A percentile compares a stretch with the other conserved stretches of the same genome.
Conservation (phyloP, 768 basidiomycete species). For the Phaeotremella fagi region DNA sequence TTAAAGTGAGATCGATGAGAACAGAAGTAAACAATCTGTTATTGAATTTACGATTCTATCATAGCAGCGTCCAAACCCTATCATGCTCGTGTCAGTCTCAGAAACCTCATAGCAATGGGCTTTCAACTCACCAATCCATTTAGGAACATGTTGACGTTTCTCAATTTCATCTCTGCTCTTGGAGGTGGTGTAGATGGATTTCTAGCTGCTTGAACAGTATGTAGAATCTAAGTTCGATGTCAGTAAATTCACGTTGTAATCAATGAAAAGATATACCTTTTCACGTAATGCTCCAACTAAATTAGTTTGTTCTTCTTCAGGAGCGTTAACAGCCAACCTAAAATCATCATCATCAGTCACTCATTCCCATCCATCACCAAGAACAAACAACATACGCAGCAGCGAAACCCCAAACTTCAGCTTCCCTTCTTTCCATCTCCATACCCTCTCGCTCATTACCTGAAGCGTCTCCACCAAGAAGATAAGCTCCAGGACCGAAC, state of each 20-base stretch:
- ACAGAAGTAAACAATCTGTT: no score
- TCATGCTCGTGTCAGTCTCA: conserved; percentile 1
- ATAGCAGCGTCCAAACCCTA: conserved; percentile 27
- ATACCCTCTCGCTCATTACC: conserved; percentile 36
- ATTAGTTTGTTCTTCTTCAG: conserved; percentile 77
- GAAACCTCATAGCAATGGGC: not conserved
- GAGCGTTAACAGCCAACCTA: conserved; percentile 71
- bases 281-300: conserved; percentile 82
- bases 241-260: conserved; percentile 1
- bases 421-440: conserved; percentile 46
- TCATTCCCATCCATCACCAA: conserved; percentile 74
- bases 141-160: conserved; percentile 77
- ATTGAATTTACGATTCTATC: conserved; percentile 16
- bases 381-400: conserved; percentile 53
- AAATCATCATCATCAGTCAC: no score
- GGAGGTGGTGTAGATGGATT: conserved; percentile 64
- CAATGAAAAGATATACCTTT: conserved; percentile 56
- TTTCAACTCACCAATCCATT: conserved; percentile 44
- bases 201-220: conserved; percentile 74
- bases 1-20: no score
- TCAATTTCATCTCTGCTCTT: conserved; percentile 71
- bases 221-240: conserved; percentile 55
- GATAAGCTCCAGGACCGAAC: conserved; percentile 50
- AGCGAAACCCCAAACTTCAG: conserved; percentile 48
- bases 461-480: conserved; percentile 26